phyloP scores from a whole-genome alignment of 148 eudicot species.

The Pouteria glomerata region DNA sequence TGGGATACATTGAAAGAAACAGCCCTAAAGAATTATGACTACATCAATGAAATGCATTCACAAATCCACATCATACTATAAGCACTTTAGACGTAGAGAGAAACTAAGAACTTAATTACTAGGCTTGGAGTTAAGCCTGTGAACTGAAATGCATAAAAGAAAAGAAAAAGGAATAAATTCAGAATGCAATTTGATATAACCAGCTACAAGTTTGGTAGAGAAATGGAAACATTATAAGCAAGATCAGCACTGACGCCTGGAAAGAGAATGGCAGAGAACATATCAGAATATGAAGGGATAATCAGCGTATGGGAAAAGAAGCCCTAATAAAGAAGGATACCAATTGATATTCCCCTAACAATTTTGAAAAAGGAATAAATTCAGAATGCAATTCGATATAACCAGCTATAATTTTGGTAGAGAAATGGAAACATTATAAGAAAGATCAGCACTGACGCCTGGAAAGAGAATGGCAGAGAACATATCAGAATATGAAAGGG shows the following conservation, averaged over 20 bases:
- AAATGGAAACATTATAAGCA: neutral
- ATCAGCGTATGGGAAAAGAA: neutral
- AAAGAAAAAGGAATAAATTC: neutral
- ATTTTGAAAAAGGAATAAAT: too few relatives aligned
- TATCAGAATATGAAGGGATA: neutral
- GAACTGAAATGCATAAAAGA: neutral
- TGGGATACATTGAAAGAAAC: neutral
- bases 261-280: neutral
- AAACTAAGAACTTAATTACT: neutral
- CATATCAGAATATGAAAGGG: neutral
- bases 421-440: neutral
- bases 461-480: neutral
- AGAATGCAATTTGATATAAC: neutral
- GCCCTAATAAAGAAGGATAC: neutral
- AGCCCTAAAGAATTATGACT: neutral
- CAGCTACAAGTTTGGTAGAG: neutral
- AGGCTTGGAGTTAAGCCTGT: neutral
- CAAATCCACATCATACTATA: neutral
- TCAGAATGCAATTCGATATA: neutral
- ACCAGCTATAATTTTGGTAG: neutral
- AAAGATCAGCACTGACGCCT: neutral
- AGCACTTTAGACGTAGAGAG: neutral
- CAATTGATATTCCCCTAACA: too few relatives aligned
- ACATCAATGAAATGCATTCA: neutral
- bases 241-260: neutral